These are phyloP conservation scores for Monosporascus sp. DNA, from an alignment of 2,329 filamentous ascomycete species.

Conservation along the genomic window DNA sequence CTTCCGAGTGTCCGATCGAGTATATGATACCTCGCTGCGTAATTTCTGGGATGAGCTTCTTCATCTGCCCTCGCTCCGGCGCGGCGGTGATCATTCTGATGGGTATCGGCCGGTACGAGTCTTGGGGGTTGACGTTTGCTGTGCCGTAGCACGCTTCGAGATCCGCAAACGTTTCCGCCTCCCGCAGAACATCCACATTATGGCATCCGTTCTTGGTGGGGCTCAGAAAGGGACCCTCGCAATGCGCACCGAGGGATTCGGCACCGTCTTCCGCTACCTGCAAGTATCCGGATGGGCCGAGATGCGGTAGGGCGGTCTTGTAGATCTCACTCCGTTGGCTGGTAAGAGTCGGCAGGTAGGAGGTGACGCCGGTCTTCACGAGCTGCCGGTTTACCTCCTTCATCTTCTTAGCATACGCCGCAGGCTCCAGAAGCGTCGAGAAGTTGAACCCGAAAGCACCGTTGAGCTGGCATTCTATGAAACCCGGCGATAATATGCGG, in stretches of 20 bases:
- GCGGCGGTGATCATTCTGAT: slow-evolving; percentile 84
- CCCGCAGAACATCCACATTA: slow-evolving; percentile 64
- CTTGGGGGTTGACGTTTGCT: slow-evolving; percentile 52
- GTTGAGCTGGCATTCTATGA: slow-evolving; percentile 91
- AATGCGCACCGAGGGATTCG: slow-evolving; percentile 84
- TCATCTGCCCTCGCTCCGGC: slow-evolving; percentile 72
- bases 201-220: slow-evolving; percentile 84
- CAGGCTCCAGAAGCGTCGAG: slow-evolving; percentile 65
- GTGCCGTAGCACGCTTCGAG: slow-evolving; percentile 68
- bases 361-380: slow-evolving; percentile 76
- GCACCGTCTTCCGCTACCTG: slow-evolving; percentile 64
- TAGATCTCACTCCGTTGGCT: slow-evolving; percentile 80
- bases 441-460: slow-evolving; percentile 93
- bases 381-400: slow-evolving; percentile 65
- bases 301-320: slow-evolving; percentile 69
- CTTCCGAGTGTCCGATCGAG: slow-evolving; percentile 82
- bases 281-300: slow-evolving; percentile 62
- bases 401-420: slow-evolving; percentile 67
- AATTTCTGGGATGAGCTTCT: slow-evolving; percentile 62
- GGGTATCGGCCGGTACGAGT: slow-evolving; percentile 32
- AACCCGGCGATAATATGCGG: slow-evolving; percentile 76
- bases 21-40: slow-evolving; percentile 62
- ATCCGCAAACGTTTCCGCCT: slow-evolving; percentile 59
- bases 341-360: slow-evolving; percentile 79
- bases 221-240: slow-evolving; percentile 84